phyloP scores from a whole-genome alignment of 805 yeast species.

The Metschnikowia cerradonensis region DNA sequence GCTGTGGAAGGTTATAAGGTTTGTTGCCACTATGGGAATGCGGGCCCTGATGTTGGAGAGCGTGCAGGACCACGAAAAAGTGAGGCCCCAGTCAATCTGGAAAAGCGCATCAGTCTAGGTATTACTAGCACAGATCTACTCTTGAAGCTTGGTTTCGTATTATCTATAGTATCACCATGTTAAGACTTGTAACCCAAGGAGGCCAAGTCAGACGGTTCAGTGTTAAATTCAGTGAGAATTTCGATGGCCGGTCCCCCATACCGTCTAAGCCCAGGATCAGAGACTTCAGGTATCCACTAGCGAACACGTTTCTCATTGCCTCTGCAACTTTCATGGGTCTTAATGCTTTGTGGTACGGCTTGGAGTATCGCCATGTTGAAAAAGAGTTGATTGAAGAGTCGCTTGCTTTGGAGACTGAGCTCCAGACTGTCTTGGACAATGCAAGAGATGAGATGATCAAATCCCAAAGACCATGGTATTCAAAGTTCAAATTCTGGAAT shows the following conservation, averaged over 20 bases:
- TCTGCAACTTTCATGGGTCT: conserved; percentile 35
- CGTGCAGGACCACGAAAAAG: conserved; percentile 6
- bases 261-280: conserved; percentile 28
- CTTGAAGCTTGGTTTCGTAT: not conserved
- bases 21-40: conserved; percentile 8
- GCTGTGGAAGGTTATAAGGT: not conserved
- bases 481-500: conserved; percentile 19
- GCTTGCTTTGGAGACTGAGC: conserved; percentile 14
- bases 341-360: conserved; percentile 30
- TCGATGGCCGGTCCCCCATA: conserved; percentile 14
- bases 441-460: conserved; percentile 12
- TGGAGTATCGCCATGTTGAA: conserved; percentile 26
- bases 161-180: not conserved
- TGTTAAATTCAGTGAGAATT: conserved; percentile 16
- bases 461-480: conserved; percentile 15
- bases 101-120: not conserved
- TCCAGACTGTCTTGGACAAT: conserved; percentile 12
- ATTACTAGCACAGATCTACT: not conserved
- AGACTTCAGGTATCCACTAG: conserved; percentile 36
- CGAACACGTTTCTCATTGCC: conserved; percentile 38
- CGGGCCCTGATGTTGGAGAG: conserved; percentile 3
- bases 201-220: conserved; percentile 3
- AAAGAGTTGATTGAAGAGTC: conserved; percentile 13
- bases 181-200: not conserved
- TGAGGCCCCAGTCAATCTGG: not conserved